Conservation (phyloP, 208 protist species). For the Acanthamoeba castellanii region DNA sequence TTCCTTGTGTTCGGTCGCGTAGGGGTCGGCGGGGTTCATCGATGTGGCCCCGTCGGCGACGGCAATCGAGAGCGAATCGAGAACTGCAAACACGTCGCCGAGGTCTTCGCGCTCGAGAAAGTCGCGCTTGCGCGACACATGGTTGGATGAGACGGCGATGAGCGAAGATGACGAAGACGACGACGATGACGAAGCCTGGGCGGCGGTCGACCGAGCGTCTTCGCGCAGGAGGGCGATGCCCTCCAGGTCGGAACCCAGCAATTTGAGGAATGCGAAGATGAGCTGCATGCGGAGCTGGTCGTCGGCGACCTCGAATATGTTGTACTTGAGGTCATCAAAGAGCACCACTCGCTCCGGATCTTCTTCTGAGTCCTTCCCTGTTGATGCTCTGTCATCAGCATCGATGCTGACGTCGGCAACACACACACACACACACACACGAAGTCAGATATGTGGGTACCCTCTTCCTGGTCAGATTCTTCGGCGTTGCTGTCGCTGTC, state of each 20-base stretch:
- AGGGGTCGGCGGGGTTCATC: background rate
- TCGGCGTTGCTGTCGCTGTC: background rate
- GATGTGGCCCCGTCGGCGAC: background rate
- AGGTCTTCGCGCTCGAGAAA: conserved; percentile 3
- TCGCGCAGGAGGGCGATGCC: background rate
- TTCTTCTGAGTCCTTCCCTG: background rate
- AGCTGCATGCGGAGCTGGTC: conserved; percentile 13
- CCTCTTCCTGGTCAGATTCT: background rate
- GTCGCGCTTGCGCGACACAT: conserved; percentile 36
- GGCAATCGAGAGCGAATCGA: background rate
- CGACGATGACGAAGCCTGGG: background rate
- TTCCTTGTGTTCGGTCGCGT: background rate
- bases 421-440: background rate
- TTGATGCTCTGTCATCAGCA: background rate
- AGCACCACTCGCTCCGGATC: conserved; percentile 45
- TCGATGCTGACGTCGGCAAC: no score
- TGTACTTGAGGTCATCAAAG: conserved; percentile 61
- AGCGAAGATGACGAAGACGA: background rate
- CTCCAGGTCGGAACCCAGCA: conserved; percentile 19
- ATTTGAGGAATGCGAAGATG: conserved; percentile 41
- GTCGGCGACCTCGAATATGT: background rate
- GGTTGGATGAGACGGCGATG: background rate
- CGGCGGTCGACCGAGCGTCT: background rate
- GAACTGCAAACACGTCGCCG: background rate
- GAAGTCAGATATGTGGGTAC: background rate